phyloP scores from a whole-genome alignment of 306 rosid genomes.

The Quercus variabilis region DNA sequence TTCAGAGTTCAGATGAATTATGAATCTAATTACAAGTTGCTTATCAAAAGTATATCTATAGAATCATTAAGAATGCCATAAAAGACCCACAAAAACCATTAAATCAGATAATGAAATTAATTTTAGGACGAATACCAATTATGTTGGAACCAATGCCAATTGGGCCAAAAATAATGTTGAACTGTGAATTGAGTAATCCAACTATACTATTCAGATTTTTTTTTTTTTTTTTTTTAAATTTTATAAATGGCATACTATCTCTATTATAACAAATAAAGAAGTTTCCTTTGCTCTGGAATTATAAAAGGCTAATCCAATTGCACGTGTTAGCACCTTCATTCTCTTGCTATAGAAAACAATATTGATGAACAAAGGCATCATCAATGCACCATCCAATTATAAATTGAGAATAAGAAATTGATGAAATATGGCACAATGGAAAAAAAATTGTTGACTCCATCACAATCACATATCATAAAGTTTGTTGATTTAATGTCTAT shows the following conservation, averaged over 20 bases:
- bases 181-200: background rate
- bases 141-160: background rate
- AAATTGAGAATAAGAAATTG: background rate
- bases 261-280: background rate
- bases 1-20: background rate
- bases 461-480: background rate
- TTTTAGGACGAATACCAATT: background rate
- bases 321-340: background rate
- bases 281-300: background rate
- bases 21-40: background rate
- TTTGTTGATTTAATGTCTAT: background rate
- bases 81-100: background rate
- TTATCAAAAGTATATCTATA: background rate
- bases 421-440: background rate
- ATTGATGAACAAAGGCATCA: background rate
- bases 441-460: background rate
- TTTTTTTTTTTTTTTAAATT: background rate
- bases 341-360: background rate
- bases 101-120: background rate
- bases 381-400: background rate
- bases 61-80: background rate
- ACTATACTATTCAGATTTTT: background rate
- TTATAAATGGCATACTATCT: no score
- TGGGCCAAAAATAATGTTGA: background rate
- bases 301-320: background rate